Percentiles rank a stretch among this genome's conserved stretches.
Evolutionary conservation across 495 filamentous ascomycete species (phyloP).

Genomic region (Neurospora pannonica): DNA sequence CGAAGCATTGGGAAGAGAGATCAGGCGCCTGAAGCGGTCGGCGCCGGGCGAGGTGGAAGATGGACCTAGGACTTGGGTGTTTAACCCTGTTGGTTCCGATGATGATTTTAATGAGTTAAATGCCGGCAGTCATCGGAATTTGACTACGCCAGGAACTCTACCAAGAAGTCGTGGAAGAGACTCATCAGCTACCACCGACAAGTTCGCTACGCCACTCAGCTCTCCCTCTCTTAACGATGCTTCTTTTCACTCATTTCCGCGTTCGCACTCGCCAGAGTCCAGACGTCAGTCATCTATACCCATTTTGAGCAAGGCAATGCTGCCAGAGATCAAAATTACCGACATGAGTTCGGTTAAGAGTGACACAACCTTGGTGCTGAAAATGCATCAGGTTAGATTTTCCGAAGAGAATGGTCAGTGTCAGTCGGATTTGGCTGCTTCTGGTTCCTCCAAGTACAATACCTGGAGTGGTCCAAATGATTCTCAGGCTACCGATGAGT

Average conservation of each 20-base stretch:
- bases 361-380: background rate
- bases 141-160: background rate
- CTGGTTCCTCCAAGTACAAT: background rate
- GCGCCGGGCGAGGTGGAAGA: background rate
- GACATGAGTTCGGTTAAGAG: background rate
- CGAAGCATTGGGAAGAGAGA: conserved; percentile 23
- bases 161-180: conserved; percentile 1
- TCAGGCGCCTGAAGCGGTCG: conserved; percentile 20
- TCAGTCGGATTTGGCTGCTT: background rate
- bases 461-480: background rate
- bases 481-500: background rate
- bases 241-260: conserved; percentile 18
- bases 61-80: background rate
- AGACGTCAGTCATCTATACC: background rate
- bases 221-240: conserved; percentile 9
- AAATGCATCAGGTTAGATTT: background rate
- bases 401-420: background rate
- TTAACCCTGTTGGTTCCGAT: background rate
- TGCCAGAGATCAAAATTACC: background rate
- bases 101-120: background rate
- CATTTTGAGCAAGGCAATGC: background rate
- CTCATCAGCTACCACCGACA: conserved; percentile 10
- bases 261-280: background rate
- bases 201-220: conserved; percentile 13
- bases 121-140: conserved; percentile 4